Evolutionary conservation across 2,329 filamentous ascomycete genomes (phyloP), one percentile per base, ranked within the genome.

Genomic region (Phialophora verrucosa): DNA sequence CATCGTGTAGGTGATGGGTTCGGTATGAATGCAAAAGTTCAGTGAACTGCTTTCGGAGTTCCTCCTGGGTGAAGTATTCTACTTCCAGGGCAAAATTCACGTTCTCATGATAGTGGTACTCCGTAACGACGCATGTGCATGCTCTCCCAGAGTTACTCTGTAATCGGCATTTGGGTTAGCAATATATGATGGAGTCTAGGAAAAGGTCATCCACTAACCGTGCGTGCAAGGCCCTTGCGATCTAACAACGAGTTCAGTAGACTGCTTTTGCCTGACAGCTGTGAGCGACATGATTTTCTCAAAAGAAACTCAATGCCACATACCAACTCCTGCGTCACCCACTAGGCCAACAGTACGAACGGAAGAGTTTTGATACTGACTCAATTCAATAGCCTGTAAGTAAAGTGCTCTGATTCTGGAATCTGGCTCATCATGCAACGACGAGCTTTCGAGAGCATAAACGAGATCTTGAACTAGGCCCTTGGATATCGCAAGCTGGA

Each of bases 11-110:
- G 38, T 58, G 53, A 38, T 58, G 31, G 25, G n/a, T n/a, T 58
- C 61, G 61, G 53, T 63, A 63, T 49, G 61, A 50, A 51, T 50
- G 61, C 14, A 63, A 23, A 32, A 63, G 61, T 29, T 63, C 61
- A 27, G 53, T 63, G 7, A 63, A 35, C 31, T 58, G 61, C 23
- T 51, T 27, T 12, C 25, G 53, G 50, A 63, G 35, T 38, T 63
- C 51, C 14, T 63, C 61, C 25, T n/a, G 14, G 17, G 61, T 63
- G 61, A 63, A 63, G 35, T 63, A 63, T 63, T 63, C 51, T 12
- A 58, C 23, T 23, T 63, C 61, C n/a, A 63, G 35, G 42, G 51
- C 42, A 47, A 63, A 63, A 35, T 57, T 31, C 4, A 4, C 38
- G 42, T 63, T 11, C 25, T 63, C 51, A 23, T 63, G 61, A 29